Percentiles rank a stretch among this genome's conserved stretches.
phyloP scores from a whole-genome alignment of 257 asterid genomes.

The Fraxinus excelsior region DNA sequence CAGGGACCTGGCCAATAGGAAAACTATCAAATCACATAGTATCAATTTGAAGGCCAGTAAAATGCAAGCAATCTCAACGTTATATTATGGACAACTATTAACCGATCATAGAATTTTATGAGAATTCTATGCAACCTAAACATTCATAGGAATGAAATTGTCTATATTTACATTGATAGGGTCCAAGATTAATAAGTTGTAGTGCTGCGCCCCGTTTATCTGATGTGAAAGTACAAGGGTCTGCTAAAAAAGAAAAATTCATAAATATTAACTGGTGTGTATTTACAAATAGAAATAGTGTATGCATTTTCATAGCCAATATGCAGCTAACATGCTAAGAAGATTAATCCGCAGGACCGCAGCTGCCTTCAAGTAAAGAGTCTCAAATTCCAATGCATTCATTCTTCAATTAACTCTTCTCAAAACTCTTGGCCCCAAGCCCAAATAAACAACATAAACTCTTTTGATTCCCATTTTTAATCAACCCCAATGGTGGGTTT shows the following conservation, averaged over 20 bases:
- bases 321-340: not conserved
- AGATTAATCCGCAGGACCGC: not conserved
- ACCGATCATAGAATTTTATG: not conserved
- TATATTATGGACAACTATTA: constrained; percentile 4
- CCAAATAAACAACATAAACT: too few species aligned
- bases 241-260: constrained; percentile 48
- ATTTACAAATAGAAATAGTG: not conserved
- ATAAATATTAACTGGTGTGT: not conserved
- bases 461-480: too few species aligned
- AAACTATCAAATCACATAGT: not conserved
- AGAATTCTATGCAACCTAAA: constrained; percentile 1
- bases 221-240: constrained; percentile 86
- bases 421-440: too few species aligned
- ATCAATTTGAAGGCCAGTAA: not conserved
- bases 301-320: not conserved
- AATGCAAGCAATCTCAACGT: not conserved
- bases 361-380: too few species aligned
- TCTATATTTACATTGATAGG: constrained; percentile 69
- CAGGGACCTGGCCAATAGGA: not conserved
- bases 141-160: constrained; percentile 16
- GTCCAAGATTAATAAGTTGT: constrained; percentile 73
- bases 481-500: too few species aligned
- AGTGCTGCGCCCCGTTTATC: constrained; percentile 55
- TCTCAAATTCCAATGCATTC: too few species aligned
- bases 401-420: too few species aligned